Conservation (phyloP, 352 stramenopile species). For the Phytophthora litchii region DNA sequence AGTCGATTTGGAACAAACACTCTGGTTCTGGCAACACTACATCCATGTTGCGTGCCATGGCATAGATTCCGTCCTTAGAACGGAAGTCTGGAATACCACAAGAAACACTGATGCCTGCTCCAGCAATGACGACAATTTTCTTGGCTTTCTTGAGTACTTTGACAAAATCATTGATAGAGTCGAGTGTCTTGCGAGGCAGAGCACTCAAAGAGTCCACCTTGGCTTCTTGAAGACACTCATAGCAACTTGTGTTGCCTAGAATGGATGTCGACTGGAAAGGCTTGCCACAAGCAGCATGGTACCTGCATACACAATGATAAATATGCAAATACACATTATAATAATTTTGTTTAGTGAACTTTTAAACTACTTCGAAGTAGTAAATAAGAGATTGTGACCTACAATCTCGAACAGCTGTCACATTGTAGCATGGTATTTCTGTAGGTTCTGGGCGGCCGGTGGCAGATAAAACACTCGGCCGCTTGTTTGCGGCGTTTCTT, state of each 20-base stretch:
- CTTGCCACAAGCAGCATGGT: constrained; percentile 56
- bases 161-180: constrained; percentile 68
- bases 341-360: constrained; percentile 25
- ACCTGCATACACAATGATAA: constrained; percentile 29
- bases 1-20: constrained; percentile 98
- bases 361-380: not conserved
- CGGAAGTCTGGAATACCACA: constrained; percentile 99
- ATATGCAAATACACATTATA: constrained; percentile 20
- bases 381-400: constrained; percentile 12
- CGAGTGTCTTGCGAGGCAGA: constrained; percentile 39
- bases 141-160: constrained; percentile 74
- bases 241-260: constrained; percentile 78
- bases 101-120: constrained; percentile 95
- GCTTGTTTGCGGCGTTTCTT: constrained; percentile 41
- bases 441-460: constrained; percentile 35
- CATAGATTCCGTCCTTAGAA: constrained; percentile 88
- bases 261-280: constrained; percentile 63
- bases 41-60: constrained; percentile 82
- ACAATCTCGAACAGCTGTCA: constrained; percentile 76
- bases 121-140: constrained; percentile 92
- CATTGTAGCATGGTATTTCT: constrained; percentile 67
- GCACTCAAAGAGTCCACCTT: constrained; percentile 36
- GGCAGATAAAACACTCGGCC: constrained; percentile 69
- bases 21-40: constrained; percentile 94
- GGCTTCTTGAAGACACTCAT: constrained; percentile 69